Evolutionary conservation across 2,329 filamentous ascomycete species (phyloP), one percentile per base, ranked within the genome.

Genomic region (Aspergillus brunneoviolaceus): DNA sequence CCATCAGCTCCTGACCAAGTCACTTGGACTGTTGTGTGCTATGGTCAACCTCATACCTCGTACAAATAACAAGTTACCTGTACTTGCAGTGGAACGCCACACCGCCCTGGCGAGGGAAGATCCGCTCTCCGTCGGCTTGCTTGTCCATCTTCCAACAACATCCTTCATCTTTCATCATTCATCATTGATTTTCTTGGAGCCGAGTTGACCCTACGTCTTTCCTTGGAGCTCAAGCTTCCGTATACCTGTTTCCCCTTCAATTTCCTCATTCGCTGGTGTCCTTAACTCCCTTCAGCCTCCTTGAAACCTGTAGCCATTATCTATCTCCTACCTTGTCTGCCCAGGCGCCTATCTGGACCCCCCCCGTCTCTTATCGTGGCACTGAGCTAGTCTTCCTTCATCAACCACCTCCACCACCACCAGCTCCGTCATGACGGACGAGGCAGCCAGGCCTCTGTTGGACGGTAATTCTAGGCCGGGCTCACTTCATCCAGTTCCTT

Each of bases 391-490:
- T 53, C 45, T 29, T 53, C 25, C 47, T 55, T 55, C 51, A 55
- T 49, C 39, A 31, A 19, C 61, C 57, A 27, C 27, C 27, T 31
- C 60, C 23, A 52, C 35, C 29, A 47, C 25, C n/a, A 54, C 12
- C 45, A 57, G 67, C 69, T 66, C 59, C 39, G 39, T 19, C 49
- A 76, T 76, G 75, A 67, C 68, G 63, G 71, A 76, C 50, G 74
- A 76, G 68, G 66, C 64, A 63, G 69, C 60, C 51, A 63, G 60
- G 62, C 71, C 71, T 64, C 65, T 75, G 56, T 63, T 75, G 60
- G 65, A 66, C 58, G 67, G 66, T 62, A 63, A 67, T 39, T 62
- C 62, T 35, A 63, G 59, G 31, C 63, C 67, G 31, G 64, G 69
- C 39, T 67, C 66, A 7, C 65, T 63, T 47, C 61, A 62, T 63